Percentiles rank a stretch among this genome's conserved stretches.
Conservation (phyloP, 2,329 filamentous ascomycete genomes). For the Exophiala calicioides region DNA sequence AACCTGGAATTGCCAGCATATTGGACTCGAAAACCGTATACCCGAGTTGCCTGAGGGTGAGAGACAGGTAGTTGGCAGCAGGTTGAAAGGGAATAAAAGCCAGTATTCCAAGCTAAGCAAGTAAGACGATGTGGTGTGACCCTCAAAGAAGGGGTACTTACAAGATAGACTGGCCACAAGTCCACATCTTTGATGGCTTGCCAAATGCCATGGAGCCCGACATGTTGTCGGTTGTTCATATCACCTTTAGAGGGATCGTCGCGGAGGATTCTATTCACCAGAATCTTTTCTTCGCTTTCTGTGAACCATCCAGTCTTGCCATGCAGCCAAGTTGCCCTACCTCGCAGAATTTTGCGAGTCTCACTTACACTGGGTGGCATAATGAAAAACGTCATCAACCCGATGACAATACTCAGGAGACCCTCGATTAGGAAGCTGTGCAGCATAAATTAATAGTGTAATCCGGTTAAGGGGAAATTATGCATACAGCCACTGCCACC, state of each 20-base stretch:
- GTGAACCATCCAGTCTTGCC: slow-evolving; percentile 63
- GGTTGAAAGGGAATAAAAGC: slow-evolving; percentile 51
- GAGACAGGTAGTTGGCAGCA: slow-evolving; percentile 57
- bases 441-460: not conserved
- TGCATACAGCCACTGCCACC: slow-evolving; percentile 32
- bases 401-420: slow-evolving; percentile 44
- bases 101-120: slow-evolving; percentile 33
- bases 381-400: slow-evolving; percentile 45
- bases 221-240: slow-evolving; percentile 42
- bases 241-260: slow-evolving; percentile 46
- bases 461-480: too few relatives aligned
- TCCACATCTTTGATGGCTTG: slow-evolving; percentile 54
- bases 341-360: slow-evolving; percentile 37
- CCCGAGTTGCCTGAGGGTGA: slow-evolving; percentile 48
- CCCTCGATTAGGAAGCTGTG: slow-evolving; percentile 43
- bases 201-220: slow-evolving; percentile 50
- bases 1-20: slow-evolving; percentile 35
- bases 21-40: slow-evolving; percentile 37
- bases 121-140: slow-evolving; percentile 45
- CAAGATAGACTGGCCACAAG: slow-evolving; percentile 55
- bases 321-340: slow-evolving; percentile 53
- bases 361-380: slow-evolving; percentile 41
- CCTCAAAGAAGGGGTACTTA: slow-evolving; percentile 43
- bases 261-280: slow-evolving; percentile 55
- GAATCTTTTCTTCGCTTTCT: slow-evolving; percentile 65